phyloP scores from a whole-genome alignment of 129 eudicot species.

The Rutidosis leptorrhynchoides region DNA sequence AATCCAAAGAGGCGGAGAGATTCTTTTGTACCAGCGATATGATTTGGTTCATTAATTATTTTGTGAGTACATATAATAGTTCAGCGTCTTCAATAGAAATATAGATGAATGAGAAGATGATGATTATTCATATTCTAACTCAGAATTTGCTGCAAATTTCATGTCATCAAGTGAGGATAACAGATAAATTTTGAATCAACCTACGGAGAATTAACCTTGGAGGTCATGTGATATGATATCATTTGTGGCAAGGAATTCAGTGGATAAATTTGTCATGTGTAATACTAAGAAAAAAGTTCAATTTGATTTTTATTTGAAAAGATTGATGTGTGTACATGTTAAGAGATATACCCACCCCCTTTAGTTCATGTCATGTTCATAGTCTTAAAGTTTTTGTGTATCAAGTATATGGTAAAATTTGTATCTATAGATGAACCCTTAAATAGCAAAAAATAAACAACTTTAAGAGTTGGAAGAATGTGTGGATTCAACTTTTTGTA shows the following conservation, averaged over 20 bases:
- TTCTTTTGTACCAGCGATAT: constrained; percentile 30
- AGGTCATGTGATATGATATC: not conserved
- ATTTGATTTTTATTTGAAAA: too few relatives aligned
- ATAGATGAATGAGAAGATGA: constrained; percentile 10
- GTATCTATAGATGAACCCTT: not conserved
- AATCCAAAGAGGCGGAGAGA: constrained; percentile 65
- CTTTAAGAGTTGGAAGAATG: not conserved
- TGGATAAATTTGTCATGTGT: constrained; percentile 5
- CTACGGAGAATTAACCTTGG: constrained; percentile 5
- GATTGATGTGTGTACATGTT: not conserved
- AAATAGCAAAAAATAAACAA: not conserved
- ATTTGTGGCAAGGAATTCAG: not conserved
- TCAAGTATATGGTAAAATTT: not conserved
- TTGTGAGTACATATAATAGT: constrained; percentile 8
- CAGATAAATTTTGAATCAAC: constrained; percentile 14
- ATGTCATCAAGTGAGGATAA: constrained; percentile 9
- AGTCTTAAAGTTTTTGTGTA: not conserved
- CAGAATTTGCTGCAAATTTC: constrained; percentile 9
- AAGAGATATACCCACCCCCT: not conserved
- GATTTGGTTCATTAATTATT: constrained; percentile 1
- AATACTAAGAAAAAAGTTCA: constrained; percentile 6
- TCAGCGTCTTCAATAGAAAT: constrained; percentile 6
- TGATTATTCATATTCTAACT: constrained; percentile 14
- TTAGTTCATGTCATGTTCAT: constrained; percentile 5
- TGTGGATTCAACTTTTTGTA: not conserved